A percentile compares a stretch with the other conserved stretches of the same genome.
These are phyloP conservation scores for Acanthamoeba lenticulata DNA, from an alignment of 208 protist genomes.

Conservation along the genomic window DNA sequence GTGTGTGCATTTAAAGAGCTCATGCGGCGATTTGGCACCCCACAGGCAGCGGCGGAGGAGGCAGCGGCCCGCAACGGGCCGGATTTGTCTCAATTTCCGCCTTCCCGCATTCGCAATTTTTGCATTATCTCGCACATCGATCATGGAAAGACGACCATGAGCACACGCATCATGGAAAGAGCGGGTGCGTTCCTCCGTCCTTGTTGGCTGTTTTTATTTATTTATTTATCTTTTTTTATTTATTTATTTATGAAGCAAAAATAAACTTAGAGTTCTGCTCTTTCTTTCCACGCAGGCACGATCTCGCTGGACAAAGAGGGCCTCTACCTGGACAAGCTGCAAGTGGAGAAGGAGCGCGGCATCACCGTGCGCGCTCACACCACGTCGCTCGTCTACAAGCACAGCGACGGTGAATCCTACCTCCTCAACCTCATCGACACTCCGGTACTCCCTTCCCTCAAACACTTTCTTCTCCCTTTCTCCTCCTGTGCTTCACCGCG, in stretches of 20 bases:
- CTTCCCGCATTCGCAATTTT: slow-evolving; percentile 49
- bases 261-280: no score
- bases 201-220: neutral
- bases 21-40: no score
- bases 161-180: slow-evolving; percentile 47
- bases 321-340: slow-evolving; percentile 66
- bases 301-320: slow-evolving; percentile 41
- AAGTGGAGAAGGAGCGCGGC: slow-evolving; percentile 94
- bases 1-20: no score
- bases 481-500: neutral
- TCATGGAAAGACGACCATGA: slow-evolving; percentile 69
- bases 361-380: slow-evolving; percentile 97
- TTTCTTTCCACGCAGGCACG: no score
- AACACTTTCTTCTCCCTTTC: neutral
- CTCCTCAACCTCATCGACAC: slow-evolving; percentile 98
- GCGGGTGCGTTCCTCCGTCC: neutral
- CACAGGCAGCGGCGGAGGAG: neutral
- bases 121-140: slow-evolving; percentile 71
- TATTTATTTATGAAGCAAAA: slow-evolving; percentile 20
- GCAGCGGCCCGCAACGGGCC: neutral
- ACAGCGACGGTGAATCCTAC: slow-evolving; percentile 82
- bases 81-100: neutral
- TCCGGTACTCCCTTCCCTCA: slow-evolving; percentile 54
- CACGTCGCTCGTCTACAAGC: slow-evolving; percentile 89
- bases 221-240: slow-evolving; percentile 9